phyloP scores from a whole-genome alignment of 306 rosid genomes.

The Cercis canadensis region DNA sequence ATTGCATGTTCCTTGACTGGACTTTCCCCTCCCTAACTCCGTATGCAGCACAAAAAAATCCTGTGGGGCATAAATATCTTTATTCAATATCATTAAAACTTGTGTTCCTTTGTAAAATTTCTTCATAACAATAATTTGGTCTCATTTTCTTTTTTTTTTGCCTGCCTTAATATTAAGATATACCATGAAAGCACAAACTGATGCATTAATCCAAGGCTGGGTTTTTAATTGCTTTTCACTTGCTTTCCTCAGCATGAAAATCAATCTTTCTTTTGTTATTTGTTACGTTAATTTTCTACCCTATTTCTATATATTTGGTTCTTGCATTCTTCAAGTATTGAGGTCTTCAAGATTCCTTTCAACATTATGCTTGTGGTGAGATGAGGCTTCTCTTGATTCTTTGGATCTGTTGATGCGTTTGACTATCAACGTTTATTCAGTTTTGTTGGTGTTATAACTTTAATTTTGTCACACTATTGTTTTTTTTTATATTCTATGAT shows the following conservation, averaged over 20 bases:
- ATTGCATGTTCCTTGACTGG: background rate
- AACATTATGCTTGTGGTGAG: conserved; percentile 1
- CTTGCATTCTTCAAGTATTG: background rate
- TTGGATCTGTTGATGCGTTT: background rate
- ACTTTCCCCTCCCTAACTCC: background rate
- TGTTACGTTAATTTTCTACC: background rate
- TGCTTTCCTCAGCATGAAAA: background rate
- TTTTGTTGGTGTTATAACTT: background rate
- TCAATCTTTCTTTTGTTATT: background rate
- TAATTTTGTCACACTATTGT: background rate
- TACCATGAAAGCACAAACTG: background rate
- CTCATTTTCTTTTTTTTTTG: background rate
- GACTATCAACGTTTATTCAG: background rate
- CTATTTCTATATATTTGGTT: background rate
- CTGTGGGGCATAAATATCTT: background rate
- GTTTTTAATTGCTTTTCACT: background rate
- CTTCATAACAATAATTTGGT: background rate
- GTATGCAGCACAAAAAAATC: background rate
- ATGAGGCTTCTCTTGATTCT: background rate
- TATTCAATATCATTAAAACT: background rate
- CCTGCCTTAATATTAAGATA: background rate
- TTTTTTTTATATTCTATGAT: background rate
- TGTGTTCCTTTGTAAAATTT: background rate
- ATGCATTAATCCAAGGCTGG: background rate
- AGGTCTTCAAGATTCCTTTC: background rate